A percentile compares a stretch with the other conserved stretches of the same genome.
These are phyloP conservation scores for Populus tomentosa DNA, from an alignment of 441 rosid species.

Conservation along the genomic window DNA sequence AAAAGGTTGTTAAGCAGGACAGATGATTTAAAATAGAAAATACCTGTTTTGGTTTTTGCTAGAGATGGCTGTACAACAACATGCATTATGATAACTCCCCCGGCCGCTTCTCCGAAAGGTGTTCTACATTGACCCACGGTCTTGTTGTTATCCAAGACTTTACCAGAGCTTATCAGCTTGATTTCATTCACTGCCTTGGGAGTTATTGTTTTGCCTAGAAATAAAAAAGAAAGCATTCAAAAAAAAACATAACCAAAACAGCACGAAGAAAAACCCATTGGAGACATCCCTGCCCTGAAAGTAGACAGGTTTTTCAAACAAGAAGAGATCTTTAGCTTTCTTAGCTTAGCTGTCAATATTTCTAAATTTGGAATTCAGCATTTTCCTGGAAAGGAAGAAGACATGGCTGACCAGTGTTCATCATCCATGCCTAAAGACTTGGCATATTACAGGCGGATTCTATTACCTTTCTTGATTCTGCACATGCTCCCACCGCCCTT, in stretches of 20 bases:
- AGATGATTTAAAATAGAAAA: slow-evolving; percentile 3
- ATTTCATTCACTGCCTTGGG: slow-evolving; percentile 80
- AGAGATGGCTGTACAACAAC: slow-evolving; percentile 86
- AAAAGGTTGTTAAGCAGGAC: not conserved
- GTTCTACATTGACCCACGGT: slow-evolving; percentile 23
- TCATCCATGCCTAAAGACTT: not conserved
- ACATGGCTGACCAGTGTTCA: not conserved
- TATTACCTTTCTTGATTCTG: not conserved
- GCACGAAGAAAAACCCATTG: not conserved
- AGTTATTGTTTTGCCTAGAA: slow-evolving; percentile 61
- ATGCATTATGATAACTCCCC: slow-evolving; percentile 58
- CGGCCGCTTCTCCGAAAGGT: slow-evolving; percentile 65
- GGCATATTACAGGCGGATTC: not conserved
- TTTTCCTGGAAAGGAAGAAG: not conserved
- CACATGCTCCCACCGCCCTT: not conserved
- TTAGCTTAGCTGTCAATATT: not conserved
- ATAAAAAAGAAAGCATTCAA: slow-evolving; percentile 5
- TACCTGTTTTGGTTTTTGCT: slow-evolving; percentile 67
- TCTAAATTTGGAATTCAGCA: not conserved
- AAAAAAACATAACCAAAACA: slow-evolving; percentile 6
- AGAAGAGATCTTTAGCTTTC: not conserved
- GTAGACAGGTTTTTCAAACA: not conserved
- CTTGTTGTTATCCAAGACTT: slow-evolving; percentile 72
- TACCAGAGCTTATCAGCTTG: slow-evolving; percentile 81
- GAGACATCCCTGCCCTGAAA: slow-evolving; percentile 1